Base-by-base conservation (phyloP, 768 basidiomycete genomes). In the Phylloporus sp. region DNA sequence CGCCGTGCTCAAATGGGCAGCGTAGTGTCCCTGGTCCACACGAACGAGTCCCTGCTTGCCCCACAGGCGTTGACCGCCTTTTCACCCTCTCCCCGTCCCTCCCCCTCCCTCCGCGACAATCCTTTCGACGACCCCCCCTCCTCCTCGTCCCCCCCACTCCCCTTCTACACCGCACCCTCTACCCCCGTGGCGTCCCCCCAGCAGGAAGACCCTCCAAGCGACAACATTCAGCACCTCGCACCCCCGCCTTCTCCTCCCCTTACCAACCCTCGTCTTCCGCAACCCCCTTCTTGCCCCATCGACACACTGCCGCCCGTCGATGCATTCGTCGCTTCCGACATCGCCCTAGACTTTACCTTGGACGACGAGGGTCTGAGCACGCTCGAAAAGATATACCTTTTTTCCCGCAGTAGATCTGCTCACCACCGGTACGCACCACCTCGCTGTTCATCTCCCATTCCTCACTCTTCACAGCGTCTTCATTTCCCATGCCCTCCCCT, bases 381-480 rank as follows among this genome's bases (percentile, higher is more conserved):
- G 18, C 79, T 97, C 38, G 94, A 97, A 69, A 84, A 87, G 61
- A 94, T 95, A 50, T 96, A 92, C 69, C 79, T 96, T 41, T 89
- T 90, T 57, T 84, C 86, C 50, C 76, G 84, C 51, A 91, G 89
- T 68, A 80, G 80, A 52, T 81, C 82, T 38, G 67, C 71, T 26
- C 79, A 81, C 49, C 81, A 82, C 58, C 69, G 76, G 75, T 73
- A 45, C 24, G 73, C 61, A 18, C 39, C n/a, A n/a, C n/a, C n/a
- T n/a, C n/a, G n/a, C n/a, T n/a, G n/a, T n/a, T n/a, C n/a, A n/a
- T n/a, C n/a, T n/a, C n/a, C n/a, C n/a, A n/a, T n/a, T n/a, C n/a
- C n/a, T n/a, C n/a, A n/a, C n/a, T n/a, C n/a, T n/a, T n/a, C n/a
- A 13, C 57, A 78, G 90, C 31, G 77, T 89, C 32, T 95, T 84